Evolutionary conservation across 148 eudicot genomes (phyloP).

Genomic region (Bassia scoparia): DNA sequence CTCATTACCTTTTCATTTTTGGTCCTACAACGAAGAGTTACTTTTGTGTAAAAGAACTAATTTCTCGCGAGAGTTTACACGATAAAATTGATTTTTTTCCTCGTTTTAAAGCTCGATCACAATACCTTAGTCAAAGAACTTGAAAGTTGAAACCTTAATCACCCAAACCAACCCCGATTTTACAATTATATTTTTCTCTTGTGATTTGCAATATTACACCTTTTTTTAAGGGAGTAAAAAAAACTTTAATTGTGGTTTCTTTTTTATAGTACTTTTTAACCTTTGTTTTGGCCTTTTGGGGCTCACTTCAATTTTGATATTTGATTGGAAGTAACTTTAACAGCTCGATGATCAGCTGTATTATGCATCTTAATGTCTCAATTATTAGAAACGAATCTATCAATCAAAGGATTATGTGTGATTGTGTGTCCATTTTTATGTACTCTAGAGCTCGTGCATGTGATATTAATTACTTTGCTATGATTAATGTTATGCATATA

Average conservation of each 20-base stretch:
- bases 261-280: conserved; percentile 2
- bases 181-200: too few species aligned
- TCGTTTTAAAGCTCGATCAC: too few species aligned
- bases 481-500: too few species aligned
- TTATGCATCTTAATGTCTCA: conserved; percentile 13
- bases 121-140: too few species aligned
- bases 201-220: too few species aligned
- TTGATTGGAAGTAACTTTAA: conserved; percentile 5
- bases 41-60: background rate
- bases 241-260: background rate
- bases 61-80: too few species aligned
- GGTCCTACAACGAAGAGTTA: too few species aligned
- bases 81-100: too few species aligned
- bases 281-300: conserved; percentile 18
- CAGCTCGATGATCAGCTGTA: conserved; percentile 8
- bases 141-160: too few species aligned
- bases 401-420: background rate
- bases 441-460: conserved; percentile 16
- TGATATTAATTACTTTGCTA: background rate
- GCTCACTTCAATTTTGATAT: conserved; percentile 5
- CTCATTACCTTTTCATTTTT: conserved; percentile 10
- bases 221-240: too few species aligned
- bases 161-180: too few species aligned
- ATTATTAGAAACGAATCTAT: conserved; percentile 8
- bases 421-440: background rate